A percentile compares a stretch with the other conserved stretches of the same genome.
Conservation (phyloP, 257 asterid species). For the Verbena officinalis region DNA sequence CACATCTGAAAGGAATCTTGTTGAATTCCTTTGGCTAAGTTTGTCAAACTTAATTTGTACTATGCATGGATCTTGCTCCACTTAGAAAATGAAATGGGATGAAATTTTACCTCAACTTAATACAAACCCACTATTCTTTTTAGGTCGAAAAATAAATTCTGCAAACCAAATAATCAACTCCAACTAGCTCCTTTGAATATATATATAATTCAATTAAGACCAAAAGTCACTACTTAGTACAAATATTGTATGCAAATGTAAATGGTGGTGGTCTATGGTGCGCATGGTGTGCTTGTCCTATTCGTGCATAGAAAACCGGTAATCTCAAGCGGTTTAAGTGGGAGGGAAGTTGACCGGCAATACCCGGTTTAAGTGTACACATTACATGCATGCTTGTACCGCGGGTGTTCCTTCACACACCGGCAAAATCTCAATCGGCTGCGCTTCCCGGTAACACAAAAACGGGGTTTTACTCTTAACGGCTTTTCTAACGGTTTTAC, state of each 20-base stretch:
- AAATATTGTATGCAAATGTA: too few relatives aligned
- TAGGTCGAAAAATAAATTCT: not conserved
- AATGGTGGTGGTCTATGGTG: too few relatives aligned
- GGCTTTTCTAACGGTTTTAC: constrained; percentile 12
- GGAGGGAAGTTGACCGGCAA: constrained; percentile 28
- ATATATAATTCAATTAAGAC: too few relatives aligned
- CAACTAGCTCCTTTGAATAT: too few relatives aligned
- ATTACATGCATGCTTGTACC: constrained; percentile 46
- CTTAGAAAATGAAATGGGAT: not conserved
- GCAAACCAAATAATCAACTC: too few relatives aligned
- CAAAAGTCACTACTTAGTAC: too few relatives aligned
- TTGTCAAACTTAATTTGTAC: not conserved
- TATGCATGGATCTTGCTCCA: not conserved
- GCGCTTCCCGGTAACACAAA: constrained; percentile 42
- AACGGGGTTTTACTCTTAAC: not conserved
- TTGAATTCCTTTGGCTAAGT: not conserved
- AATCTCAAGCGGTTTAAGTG: not conserved
- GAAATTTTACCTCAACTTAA: not conserved
- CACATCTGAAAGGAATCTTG: not conserved
- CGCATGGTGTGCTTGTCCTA: too few relatives aligned
- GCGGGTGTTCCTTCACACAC: constrained; percentile 41
- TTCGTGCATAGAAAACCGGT: constrained; percentile 22
- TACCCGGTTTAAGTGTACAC: constrained; percentile 38
- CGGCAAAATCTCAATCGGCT: constrained; percentile 39
- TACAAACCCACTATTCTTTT: not conserved